Conservation (phyloP, 2,329 filamentous ascomycete genomes). For the Immersiporthe knoxdaviesiana region DNA sequence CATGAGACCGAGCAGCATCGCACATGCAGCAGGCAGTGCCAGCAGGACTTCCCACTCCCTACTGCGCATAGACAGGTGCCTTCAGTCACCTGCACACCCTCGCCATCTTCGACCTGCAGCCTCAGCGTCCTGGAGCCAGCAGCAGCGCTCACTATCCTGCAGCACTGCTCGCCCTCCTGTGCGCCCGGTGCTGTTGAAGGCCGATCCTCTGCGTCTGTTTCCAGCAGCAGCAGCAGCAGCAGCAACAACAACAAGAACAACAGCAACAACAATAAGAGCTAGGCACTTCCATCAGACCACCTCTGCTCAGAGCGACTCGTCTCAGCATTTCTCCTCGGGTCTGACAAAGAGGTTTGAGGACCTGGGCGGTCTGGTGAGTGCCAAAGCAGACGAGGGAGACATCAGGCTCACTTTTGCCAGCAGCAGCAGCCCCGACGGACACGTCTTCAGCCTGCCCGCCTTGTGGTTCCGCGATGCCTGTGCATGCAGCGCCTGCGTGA, state of each 20-base stretch:
- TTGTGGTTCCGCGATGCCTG: constrained; percentile 58
- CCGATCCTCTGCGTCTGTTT: not conserved
- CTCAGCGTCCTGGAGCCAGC: not conserved
- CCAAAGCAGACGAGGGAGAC: not conserved
- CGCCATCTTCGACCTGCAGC: not conserved
- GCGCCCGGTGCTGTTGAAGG: not conserved
- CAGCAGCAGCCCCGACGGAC: not conserved
- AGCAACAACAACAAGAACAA: not conserved
- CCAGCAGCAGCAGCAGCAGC: not conserved
- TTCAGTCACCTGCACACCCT: not conserved
- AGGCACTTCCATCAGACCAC: not conserved
- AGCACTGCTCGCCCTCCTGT: not conserved
- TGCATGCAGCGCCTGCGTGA: constrained; percentile 55
- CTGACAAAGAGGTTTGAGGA: not conserved
- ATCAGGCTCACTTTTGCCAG: constrained; percentile 4
- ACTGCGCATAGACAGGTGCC: not conserved
- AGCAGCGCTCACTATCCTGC: not conserved
- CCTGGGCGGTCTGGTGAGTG: not conserved
- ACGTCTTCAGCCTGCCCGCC: not conserved
- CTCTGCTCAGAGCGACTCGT: not conserved
- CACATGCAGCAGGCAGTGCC: not conserved
- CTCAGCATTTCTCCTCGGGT: not conserved
- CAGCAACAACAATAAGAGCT: not conserved
- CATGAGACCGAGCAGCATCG: not conserved
- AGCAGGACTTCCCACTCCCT: not conserved